Evolutionary conservation across 768 basidiomycete genomes (phyloP).

Genomic region (Termitomyces eurrhizus): DNA sequence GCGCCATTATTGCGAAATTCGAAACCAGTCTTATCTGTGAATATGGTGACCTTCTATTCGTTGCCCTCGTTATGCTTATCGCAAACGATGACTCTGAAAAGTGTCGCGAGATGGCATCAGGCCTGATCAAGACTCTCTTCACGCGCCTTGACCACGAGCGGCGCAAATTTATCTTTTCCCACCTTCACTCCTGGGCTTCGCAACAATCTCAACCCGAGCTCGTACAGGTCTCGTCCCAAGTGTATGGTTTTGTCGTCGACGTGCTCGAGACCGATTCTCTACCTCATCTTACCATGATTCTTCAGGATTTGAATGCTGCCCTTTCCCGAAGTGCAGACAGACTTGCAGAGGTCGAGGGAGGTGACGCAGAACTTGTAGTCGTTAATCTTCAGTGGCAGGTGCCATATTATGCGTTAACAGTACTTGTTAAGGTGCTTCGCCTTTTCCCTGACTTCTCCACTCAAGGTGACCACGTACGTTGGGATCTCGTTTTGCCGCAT

Average conservation of each 20-base stretch:
- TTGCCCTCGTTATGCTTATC: constrained; percentile 86
- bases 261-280: constrained; percentile 45
- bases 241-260: constrained; percentile 81
- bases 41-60: constrained; percentile 85
- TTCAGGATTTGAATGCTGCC: constrained; percentile 54
- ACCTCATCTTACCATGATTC: constrained; percentile 42
- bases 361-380: constrained; percentile 46
- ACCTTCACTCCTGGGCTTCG: constrained; percentile 76
- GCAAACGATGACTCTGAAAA: constrained; percentile 92
- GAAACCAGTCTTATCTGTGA: constrained; percentile 68
- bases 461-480: constrained; percentile 47
- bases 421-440: constrained; percentile 58
- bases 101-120: constrained; percentile 86
- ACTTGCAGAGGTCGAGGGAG: constrained; percentile 36
- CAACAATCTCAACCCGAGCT: constrained; percentile 60
- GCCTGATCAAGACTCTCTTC: constrained; percentile 76
- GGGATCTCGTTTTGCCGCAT: constrained; percentile 60
- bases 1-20: constrained; percentile 82
- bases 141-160: constrained; percentile 59
- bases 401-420: constrained; percentile 75
- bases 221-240: constrained; percentile 70
- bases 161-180: constrained; percentile 54
- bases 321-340: constrained; percentile 40
- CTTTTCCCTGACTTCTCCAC: constrained; percentile 48
- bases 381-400: constrained; percentile 73